phyloP scores from a whole-genome alignment of 805 yeast genomes.

The Hanseniaspora vineae region DNA sequence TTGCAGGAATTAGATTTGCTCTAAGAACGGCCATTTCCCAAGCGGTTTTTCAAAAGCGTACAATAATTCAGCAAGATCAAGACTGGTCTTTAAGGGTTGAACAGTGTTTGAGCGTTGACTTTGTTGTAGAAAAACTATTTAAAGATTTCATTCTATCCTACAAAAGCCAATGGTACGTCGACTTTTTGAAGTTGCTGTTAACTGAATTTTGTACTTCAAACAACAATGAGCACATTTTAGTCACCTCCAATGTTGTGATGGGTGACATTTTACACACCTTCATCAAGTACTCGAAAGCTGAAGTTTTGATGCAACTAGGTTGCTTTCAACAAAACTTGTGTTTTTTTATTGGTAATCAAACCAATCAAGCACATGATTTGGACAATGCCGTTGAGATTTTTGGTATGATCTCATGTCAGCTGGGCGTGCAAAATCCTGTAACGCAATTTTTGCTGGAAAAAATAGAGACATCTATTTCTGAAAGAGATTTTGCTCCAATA shows the following conservation, averaged over 20 bases:
- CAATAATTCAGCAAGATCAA: slow-evolving; percentile 54
- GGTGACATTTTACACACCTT: slow-evolving; percentile 24
- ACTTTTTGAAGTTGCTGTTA: slow-evolving; percentile 25
- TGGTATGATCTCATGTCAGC: not conserved
- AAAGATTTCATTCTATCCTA: slow-evolving; percentile 14
- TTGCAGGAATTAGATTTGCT: slow-evolving; percentile 37
- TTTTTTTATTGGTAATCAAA: not conserved
- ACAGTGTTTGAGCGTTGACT: slow-evolving; percentile 54
- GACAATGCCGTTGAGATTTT: not conserved
- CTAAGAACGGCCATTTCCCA: slow-evolving; percentile 54
- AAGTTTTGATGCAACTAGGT: slow-evolving; percentile 6
- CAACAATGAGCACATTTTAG: slow-evolving; percentile 10
- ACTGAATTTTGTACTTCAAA: slow-evolving; percentile 19
- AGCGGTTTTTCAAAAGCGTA: slow-evolving; percentile 35
- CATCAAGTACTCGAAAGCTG: slow-evolving; percentile 10
- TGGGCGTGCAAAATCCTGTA: not conserved
- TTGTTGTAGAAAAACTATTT: slow-evolving; percentile 28
- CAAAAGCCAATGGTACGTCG: slow-evolving; percentile 12
- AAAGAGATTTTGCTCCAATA: not conserved
- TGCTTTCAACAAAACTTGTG: not conserved
- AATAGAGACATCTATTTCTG: not conserved
- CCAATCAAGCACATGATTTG: not conserved
- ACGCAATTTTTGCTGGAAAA: not conserved
- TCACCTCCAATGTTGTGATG: slow-evolving; percentile 18
- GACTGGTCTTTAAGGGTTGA: slow-evolving; percentile 63